phyloP scores from a whole-genome alignment of 2,329 filamentous ascomycete species.

The Colletotrichum tropicicola region DNA sequence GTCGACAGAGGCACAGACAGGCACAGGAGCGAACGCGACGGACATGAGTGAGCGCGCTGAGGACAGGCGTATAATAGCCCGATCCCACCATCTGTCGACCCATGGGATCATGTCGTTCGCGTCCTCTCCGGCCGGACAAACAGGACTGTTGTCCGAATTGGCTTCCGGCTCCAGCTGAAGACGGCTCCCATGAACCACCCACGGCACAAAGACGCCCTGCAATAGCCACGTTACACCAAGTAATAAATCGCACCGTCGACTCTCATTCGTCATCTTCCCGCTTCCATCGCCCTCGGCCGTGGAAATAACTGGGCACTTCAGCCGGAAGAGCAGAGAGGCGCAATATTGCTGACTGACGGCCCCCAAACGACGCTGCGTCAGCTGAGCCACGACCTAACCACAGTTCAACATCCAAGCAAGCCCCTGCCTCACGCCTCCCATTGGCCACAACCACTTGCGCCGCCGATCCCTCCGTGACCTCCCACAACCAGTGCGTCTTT shows the following conservation, averaged over 20 bases:
- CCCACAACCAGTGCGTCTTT: background rate
- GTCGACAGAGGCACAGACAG: background rate
- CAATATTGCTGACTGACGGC: background rate
- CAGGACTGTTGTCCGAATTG: background rate
- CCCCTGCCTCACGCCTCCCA: constrained; percentile 3
- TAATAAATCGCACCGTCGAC: background rate
- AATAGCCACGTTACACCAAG: background rate
- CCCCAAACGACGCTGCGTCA: constrained; percentile 8
- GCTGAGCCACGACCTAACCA: constrained; percentile 21
- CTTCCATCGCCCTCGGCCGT: background rate
- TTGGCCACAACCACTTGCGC: constrained; percentile 18
- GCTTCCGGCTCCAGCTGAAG: background rate
- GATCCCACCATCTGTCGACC: constrained; percentile 1
- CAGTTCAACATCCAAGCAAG: constrained; percentile 8
- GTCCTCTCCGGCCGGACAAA: background rate
- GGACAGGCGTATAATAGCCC: background rate
- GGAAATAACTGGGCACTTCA: too few relatives aligned
- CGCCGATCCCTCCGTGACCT: constrained; percentile 12
- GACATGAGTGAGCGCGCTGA: background rate
- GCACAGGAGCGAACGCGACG: background rate
- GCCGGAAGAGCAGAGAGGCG: background rate
- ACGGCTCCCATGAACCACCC: background rate
- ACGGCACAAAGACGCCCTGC: background rate
- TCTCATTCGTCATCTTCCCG: constrained; percentile 16
- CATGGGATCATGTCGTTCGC: constrained; percentile 4